Evolutionary conservation across 371 early-diverging fungal genomes (phyloP).

Genomic region (Umbelopsis sp.): DNA sequence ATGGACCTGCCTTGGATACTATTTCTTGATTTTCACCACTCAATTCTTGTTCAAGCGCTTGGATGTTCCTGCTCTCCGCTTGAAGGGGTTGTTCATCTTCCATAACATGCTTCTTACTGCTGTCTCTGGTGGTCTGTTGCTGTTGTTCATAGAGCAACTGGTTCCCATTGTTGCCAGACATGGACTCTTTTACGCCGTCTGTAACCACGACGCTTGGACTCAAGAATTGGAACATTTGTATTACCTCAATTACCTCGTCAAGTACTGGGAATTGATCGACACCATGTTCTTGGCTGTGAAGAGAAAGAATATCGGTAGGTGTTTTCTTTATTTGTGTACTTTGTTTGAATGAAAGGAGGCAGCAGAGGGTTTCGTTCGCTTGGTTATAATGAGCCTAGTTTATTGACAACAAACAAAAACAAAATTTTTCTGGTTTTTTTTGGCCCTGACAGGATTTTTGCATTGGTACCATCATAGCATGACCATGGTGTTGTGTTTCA

Average conservation of each 20-base stretch:
- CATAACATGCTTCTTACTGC: slow-evolving; percentile 75
- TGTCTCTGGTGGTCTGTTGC: slow-evolving; percentile 61
- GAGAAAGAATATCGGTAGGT: slow-evolving; percentile 60
- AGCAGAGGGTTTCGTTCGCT: not conserved
- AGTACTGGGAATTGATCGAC: slow-evolving; percentile 75
- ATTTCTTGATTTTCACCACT: slow-evolving; percentile 69
- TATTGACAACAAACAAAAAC: not conserved
- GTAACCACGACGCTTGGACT: slow-evolving; percentile 57
- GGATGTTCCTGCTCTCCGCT: slow-evolving; percentile 58
- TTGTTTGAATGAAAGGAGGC: too few relatives aligned
- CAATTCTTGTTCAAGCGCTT: slow-evolving; percentile 57
- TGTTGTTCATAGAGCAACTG: slow-evolving; percentile 72
- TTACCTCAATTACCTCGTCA: slow-evolving; percentile 74
- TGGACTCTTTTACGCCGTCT: slow-evolving; percentile 70
- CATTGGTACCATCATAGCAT: slow-evolving; percentile 92
- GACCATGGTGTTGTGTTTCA: slow-evolving; percentile 88
- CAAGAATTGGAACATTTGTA: slow-evolving; percentile 61
- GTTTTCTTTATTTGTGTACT: not conserved
- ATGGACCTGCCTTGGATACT: slow-evolving; percentile 56
- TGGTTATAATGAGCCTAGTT: not conserved
- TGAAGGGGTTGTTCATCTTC: slow-evolving; percentile 65
- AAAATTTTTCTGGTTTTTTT: not conserved
- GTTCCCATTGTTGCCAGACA: slow-evolving; percentile 61
- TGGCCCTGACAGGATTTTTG: slow-evolving; percentile 64
- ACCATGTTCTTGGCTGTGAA: slow-evolving; percentile 71